Conservation (phyloP, 331 rosid species). For the Pyrus hybrid region DNA sequence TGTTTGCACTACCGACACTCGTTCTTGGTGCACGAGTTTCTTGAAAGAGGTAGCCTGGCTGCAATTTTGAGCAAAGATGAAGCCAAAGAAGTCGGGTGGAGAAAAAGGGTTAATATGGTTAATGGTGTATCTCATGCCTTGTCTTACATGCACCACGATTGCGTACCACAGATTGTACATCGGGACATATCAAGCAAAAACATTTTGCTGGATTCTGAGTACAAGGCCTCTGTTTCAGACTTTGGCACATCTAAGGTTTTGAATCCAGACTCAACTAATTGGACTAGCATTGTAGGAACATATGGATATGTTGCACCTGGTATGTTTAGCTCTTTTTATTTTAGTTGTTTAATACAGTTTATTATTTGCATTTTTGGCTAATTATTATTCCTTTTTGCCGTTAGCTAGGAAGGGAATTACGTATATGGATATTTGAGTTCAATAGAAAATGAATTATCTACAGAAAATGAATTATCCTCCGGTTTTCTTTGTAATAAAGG, state of each 20-base stretch:
- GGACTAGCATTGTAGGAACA: slow-evolving; percentile 35
- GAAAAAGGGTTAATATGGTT: slow-evolving; percentile 30
- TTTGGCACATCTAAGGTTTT: slow-evolving; percentile 30
- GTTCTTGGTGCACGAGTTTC: slow-evolving; percentile 19
- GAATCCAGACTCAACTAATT: slow-evolving; percentile 21
- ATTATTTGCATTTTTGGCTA: no score
- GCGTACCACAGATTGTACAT: slow-evolving; percentile 30
- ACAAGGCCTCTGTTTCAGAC: slow-evolving; percentile 31
- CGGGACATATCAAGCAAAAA: slow-evolving; percentile 40
- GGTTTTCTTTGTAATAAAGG: no score
- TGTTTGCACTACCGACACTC: slow-evolving; percentile 17
- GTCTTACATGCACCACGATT: slow-evolving; percentile 30
- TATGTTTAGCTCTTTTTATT: background rate
- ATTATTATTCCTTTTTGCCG: no score
- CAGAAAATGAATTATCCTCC: no score
- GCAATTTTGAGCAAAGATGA: slow-evolving; percentile 11
- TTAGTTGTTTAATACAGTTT: no score
- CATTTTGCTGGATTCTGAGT: background rate
- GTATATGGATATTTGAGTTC: no score
- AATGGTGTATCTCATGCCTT: slow-evolving; percentile 41
- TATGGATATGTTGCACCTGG: slow-evolving; percentile 21
- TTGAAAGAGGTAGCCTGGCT: slow-evolving; percentile 26
- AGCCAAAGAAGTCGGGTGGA: slow-evolving; percentile 26
- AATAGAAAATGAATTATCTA: no score
- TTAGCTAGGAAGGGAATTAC: no score